Conservation (phyloP, 441 rosid species). For the Eugenia klotzschiana region DNA sequence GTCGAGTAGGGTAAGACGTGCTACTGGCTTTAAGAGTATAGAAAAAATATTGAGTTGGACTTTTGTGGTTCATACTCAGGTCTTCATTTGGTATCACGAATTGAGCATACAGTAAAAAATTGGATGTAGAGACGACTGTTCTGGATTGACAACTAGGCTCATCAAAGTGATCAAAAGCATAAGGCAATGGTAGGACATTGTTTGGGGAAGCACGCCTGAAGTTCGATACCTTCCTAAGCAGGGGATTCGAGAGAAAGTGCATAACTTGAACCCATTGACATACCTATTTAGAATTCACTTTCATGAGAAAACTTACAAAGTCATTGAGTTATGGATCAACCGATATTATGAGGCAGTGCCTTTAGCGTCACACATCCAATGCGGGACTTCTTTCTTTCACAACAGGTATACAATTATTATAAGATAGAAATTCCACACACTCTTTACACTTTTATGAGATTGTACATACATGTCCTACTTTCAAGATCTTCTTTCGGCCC, state of each 20-base stretch:
- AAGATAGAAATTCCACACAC: neutral
- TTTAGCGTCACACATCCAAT: neutral
- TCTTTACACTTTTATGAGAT: neutral
- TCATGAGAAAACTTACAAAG: neutral
- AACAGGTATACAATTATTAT: neutral
- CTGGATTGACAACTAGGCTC: neutral
- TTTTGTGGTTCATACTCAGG: neutral
- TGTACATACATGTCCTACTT: neutral
- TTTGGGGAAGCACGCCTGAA: fast-evolving
- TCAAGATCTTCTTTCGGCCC: neutral
- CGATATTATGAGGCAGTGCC: neutral
- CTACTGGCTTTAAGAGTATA: neutral
- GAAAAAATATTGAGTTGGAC: neutral
- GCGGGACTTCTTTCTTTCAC: neutral
- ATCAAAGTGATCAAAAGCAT: neutral
- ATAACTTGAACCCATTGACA: neutral
- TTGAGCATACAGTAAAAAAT: neutral
- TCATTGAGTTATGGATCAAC: neutral
- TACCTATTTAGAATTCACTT: neutral
- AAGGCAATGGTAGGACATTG: neutral
- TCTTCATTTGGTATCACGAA: neutral
- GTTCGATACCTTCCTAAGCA: neutral
- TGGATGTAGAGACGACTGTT: neutral
- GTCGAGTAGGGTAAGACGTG: neutral
- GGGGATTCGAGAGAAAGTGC: neutral